These are phyloP conservation scores for Silene vulgaris DNA, from an alignment of 179 eudicot genomes.

Conservation along the genomic window DNA sequence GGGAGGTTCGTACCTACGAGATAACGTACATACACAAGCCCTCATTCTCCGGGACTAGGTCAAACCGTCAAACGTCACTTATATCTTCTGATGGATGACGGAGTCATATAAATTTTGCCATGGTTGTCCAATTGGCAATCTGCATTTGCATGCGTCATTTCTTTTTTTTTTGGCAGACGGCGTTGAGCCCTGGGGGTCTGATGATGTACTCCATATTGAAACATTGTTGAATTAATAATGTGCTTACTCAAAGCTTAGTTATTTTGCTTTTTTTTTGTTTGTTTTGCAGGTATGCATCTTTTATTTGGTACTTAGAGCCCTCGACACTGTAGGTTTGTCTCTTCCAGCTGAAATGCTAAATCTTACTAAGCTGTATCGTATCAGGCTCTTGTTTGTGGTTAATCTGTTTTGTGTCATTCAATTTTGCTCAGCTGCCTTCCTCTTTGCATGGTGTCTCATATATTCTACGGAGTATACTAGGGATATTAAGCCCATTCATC, in stretches of 20 bases:
- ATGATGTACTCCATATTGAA: neutral
- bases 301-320: conserved; percentile 95
- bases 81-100: neutral
- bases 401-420: neutral
- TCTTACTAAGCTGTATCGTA: neutral
- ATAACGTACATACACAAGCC: no score
- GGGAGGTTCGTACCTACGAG: no score
- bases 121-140: neutral
- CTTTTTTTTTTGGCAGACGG: neutral
- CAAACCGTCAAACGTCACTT: no score
- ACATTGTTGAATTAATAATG: no score
- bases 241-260: neutral
- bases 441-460: neutral
- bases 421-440: neutral
- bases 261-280: conserved; percentile 2
- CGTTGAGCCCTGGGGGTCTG: neutral
- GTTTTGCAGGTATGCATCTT: conserved; percentile 77
- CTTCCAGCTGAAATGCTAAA: conserved; percentile 3
- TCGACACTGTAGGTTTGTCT: conserved; percentile 87
- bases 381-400: neutral
- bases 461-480: neutral
- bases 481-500: no score
- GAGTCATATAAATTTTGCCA: neutral
- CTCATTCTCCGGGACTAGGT: no score
- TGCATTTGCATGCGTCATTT: neutral